Evolutionary conservation across 306 rosid species (phyloP).

Genomic region (Casuarina glauca): DNA sequence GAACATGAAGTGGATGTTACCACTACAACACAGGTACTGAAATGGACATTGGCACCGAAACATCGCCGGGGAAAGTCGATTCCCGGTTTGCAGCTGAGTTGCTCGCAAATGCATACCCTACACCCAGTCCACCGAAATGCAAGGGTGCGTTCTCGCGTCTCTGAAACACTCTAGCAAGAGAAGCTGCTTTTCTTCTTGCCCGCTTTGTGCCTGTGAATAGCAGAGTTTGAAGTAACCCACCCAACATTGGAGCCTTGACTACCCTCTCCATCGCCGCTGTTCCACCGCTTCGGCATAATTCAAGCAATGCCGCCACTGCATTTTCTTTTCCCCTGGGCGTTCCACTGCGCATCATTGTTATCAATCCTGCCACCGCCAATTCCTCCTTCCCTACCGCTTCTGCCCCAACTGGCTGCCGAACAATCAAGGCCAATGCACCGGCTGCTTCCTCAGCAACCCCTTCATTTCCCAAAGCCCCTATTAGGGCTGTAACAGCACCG

Average conservation of each 20-base stretch:
- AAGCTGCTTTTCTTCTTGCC: constrained; percentile 95
- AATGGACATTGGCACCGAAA: constrained; percentile 77
- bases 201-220: constrained; percentile 88
- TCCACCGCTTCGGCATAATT: constrained; percentile 91
- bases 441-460: constrained; percentile 97
- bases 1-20: constrained; percentile 26
- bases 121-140: constrained; percentile 81
- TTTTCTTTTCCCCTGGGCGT: constrained; percentile 92
- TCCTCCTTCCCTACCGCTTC: constrained; percentile 72
- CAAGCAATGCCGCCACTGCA: constrained; percentile 93
- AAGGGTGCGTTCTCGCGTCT: constrained; percentile 61
- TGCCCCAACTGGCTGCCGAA: constrained; percentile 72
- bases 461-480: constrained; percentile 67
- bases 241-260: constrained; percentile 78
- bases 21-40: constrained; percentile 81
- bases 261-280: constrained; percentile 77
- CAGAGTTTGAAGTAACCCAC: constrained; percentile 77
- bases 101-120: constrained; percentile 70
- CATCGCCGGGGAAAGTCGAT: constrained; percentile 67
- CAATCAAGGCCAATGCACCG: constrained; percentile 83
- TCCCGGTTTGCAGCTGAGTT: constrained; percentile 72
- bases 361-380: constrained; percentile 64
- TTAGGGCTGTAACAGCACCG: constrained; percentile 74
- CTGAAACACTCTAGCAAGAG: constrained; percentile 88
- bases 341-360: constrained; percentile 87